phyloP scores from a whole-genome alignment of 148 eudicot genomes.

The Vaccinium vitisidaea region DNA sequence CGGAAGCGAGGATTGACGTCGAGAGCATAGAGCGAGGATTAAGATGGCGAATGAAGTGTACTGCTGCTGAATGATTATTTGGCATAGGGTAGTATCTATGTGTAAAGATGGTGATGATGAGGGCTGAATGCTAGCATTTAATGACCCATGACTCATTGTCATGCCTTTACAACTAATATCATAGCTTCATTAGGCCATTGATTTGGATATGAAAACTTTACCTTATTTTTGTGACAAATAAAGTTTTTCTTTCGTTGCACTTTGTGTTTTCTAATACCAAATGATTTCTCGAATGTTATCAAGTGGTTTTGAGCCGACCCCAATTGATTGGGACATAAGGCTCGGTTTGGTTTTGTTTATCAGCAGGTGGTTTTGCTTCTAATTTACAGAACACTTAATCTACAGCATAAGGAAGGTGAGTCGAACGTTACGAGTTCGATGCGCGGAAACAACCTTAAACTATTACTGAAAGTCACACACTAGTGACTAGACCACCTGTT shows the following conservation, averaged over 20 bases:
- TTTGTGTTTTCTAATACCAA: not conserved
- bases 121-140: not conserved
- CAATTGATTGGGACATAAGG: too few relatives aligned
- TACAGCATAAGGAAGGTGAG: not conserved
- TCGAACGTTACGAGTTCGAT: not conserved
- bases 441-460: not conserved
- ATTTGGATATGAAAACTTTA: not conserved
- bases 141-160: not conserved
- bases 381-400: not conserved
- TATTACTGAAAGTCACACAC: not conserved
- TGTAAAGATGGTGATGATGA: too few relatives aligned
- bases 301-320: not conserved
- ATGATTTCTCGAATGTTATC: not conserved
- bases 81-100: too few relatives aligned
- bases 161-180: slow-evolving; percentile 6
- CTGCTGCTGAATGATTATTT: too few relatives aligned
- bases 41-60: too few relatives aligned
- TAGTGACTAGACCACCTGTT: too few relatives aligned
- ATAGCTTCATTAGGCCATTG: not conserved
- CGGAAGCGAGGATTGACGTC: too few relatives aligned
- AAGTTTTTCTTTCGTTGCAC: not conserved
- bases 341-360: not conserved
- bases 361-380: not conserved
- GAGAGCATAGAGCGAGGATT: too few relatives aligned
- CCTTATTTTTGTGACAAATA: not conserved